Evolutionary conservation across 164 flowering plant species (phyloP), one percentile per base, ranked within the genome.

Genomic region (Dillenia suffruticosa): DNA sequence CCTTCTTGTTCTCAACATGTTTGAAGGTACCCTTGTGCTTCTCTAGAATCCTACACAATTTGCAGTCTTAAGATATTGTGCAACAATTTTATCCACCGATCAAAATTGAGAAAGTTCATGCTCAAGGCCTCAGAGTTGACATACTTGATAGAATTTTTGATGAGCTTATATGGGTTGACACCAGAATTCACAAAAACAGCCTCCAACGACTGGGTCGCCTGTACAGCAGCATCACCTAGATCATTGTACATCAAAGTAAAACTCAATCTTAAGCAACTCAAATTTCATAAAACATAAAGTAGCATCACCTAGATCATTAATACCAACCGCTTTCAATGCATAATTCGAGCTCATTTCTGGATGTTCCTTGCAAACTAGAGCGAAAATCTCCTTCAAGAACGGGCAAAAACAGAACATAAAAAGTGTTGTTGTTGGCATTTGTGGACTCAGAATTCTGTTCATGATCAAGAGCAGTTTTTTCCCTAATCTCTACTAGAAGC

Each of bases 241-340:
- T 57, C 48, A 67, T 52, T 40, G 4, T 54, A 62, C 57, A 19
- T 19, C 17, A 54, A 55, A 40, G 11, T 32, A 56, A 7, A 13
- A 12, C 9, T 49, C 5, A 55, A 46, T 14, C n/a, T 3, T 46
- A 56, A 22, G 22, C 13, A 46, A 10, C 12, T 52, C 15, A 53
- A 45, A 51, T 49, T 49, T 56, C 54, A 45, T 44, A 49, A 54
- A 16, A 2, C 40, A 48, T 16, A 65, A 9, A 12, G 40, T 49
- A 49, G n/a, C n/a, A 57, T 14, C 49, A 24, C n/a, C 24, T 24
- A 49, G 11, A 22, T 54, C 14, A 9, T 44, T 51, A 53, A 14
- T 46, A 72, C 79, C 46, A 14, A 84, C 92, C 97, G 58, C 90
- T 87, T 75, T 88, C 92, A 12, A 82, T 51, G 66, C 94, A 88